Conservation (phyloP, 139 green algal species). For the Monoraphidium neglectum region DNA sequence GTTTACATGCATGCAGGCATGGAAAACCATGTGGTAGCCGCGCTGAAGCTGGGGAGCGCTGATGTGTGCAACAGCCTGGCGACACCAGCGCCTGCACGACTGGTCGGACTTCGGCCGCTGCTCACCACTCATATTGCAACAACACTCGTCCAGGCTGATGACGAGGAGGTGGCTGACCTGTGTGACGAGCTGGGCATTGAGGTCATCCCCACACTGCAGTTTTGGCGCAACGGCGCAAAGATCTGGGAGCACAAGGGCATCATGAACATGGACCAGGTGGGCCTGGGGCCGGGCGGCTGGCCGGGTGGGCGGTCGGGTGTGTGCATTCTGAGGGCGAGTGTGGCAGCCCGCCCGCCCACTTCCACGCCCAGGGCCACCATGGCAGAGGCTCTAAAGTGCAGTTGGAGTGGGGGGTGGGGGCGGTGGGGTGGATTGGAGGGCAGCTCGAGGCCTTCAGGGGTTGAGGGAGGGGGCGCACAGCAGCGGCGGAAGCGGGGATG, state of each 20-base stretch:
- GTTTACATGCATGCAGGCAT: neutral
- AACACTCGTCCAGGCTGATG: slow-evolving; percentile 46
- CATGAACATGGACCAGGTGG: slow-evolving; percentile 55
- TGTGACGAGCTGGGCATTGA: slow-evolving; percentile 70
- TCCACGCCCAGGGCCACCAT: too few relatives aligned
- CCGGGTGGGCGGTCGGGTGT: neutral
- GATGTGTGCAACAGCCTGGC: slow-evolving; percentile 44
- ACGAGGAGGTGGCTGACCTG: slow-evolving; percentile 45
- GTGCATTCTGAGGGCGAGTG: neutral
- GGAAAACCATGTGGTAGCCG: neutral
- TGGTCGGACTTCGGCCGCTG: too few relatives aligned
- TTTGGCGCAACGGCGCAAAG: slow-evolving; percentile 62
- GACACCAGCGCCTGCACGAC: neutral
- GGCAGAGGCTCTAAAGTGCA: too few relatives aligned
- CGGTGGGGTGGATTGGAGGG: too few relatives aligned
- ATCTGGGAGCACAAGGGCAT: slow-evolving; percentile 82
- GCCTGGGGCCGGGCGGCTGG: slow-evolving; percentile 38
- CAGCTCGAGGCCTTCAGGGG: too few relatives aligned
- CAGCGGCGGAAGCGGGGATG: too few relatives aligned
- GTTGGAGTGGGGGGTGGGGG: too few relatives aligned
- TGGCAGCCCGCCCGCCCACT: too few relatives aligned
- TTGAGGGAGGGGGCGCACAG: too few relatives aligned
- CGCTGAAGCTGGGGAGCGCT: neutral
- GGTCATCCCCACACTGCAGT: slow-evolving; percentile 81
- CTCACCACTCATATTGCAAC: too few relatives aligned